These are phyloP conservation scores for Colletotrichum aenigma DNA, from an alignment of 2,329 filamentous ascomycete species.

Conservation along the genomic window DNA sequence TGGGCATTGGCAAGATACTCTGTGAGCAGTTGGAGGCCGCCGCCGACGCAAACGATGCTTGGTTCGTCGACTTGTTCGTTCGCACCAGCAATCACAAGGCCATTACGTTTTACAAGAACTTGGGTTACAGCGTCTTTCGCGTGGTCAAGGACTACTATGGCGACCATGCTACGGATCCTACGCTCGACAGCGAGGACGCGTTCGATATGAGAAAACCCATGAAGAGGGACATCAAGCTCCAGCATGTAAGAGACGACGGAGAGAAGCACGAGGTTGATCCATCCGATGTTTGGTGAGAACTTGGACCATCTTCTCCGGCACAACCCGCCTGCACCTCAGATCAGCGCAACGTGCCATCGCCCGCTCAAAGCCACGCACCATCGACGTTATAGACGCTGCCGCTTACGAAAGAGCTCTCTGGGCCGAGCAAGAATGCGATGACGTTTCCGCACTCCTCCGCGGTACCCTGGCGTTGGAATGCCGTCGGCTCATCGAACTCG, in stretches of 20 bases:
- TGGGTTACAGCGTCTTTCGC: conserved; percentile 92
- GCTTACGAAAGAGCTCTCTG: conserved; percentile 50
- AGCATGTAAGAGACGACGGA: conserved; percentile 82
- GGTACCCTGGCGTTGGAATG: conserved; percentile 47
- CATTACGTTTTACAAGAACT: conserved; percentile 84
- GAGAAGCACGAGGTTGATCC: conserved; percentile 79
- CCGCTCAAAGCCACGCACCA: conserved; percentile 42
- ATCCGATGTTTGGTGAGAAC: conserved; percentile 78
- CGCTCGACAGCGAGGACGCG: conserved; percentile 77
- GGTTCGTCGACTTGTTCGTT: conserved; percentile 97
- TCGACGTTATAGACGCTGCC: conserved; percentile 52
- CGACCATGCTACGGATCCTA: conserved; percentile 74
- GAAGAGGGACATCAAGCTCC: conserved; percentile 75
- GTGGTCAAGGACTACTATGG: conserved; percentile 92
- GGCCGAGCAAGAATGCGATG: conserved; percentile 52
- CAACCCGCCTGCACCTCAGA: neutral
- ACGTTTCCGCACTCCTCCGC: conserved; percentile 51
- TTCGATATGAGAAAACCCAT: conserved; percentile 97
- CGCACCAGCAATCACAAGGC: conserved; percentile 86
- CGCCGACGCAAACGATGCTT: conserved; percentile 82
- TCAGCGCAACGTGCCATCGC: neutral
- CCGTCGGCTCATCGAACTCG: conserved; percentile 45
- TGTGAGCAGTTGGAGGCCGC: conserved; percentile 82
- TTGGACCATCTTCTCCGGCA: neutral
- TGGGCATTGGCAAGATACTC: conserved; percentile 85